These are phyloP conservation scores for Alternaria rosae DNA, from an alignment of 2,329 filamentous ascomycete species.

Conservation along the genomic window DNA sequence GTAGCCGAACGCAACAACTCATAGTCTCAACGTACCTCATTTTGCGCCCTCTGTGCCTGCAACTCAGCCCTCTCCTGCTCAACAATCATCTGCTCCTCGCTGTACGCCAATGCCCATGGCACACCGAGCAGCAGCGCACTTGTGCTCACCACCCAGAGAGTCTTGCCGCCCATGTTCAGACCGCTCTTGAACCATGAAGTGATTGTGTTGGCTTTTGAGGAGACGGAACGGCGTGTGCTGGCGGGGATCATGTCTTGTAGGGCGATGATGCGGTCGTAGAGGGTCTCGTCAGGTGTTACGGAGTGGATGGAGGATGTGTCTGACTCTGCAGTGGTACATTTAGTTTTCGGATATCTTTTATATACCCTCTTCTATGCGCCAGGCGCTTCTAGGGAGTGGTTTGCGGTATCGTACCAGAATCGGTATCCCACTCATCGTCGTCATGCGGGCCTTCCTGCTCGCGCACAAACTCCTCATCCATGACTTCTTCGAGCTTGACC, in stretches of 20 bases:
- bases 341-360: background rate
- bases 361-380: background rate
- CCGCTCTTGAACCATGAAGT: slow-evolving; percentile 66
- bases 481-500: slow-evolving; percentile 96
- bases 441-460: slow-evolving; percentile 72
- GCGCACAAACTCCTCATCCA: slow-evolving; percentile 91
- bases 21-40: slow-evolving; percentile 64
- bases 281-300: slow-evolving; percentile 50
- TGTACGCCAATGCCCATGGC: slow-evolving; percentile 89
- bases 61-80: slow-evolving; percentile 98
- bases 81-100: slow-evolving; percentile 94
- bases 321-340: slow-evolving; percentile 69
- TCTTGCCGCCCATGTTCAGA: slow-evolving; percentile 79
- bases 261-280: slow-evolving; percentile 72
- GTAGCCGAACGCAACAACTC: background rate
- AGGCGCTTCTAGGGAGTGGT: slow-evolving; percentile 55
- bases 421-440: slow-evolving; percentile 88
- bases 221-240: slow-evolving; percentile 68
- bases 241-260: slow-evolving; percentile 84
- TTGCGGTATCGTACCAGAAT: slow-evolving; percentile 73
- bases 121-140: slow-evolving; percentile 89
- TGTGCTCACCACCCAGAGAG: slow-evolving; percentile 89
- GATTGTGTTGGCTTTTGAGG: slow-evolving; percentile 57
- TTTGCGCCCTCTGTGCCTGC: slow-evolving; percentile 85
- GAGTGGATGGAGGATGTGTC: slow-evolving; percentile 70